Base-by-base conservation (phyloP, 2,329 filamentous ascomycete species). In the Nannizziopsis barbatae region DNA sequence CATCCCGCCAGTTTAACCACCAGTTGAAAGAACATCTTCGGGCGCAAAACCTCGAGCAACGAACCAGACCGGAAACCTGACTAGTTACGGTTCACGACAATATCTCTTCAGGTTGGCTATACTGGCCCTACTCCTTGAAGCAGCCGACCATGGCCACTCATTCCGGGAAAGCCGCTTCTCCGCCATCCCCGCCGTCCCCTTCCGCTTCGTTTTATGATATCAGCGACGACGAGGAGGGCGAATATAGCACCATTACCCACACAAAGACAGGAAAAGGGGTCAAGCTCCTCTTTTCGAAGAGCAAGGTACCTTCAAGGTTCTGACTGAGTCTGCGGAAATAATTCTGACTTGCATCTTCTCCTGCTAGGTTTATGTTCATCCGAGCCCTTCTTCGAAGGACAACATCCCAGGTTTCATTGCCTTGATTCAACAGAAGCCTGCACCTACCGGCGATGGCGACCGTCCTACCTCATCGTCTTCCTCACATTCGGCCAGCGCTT, bases 341-440 rank as follows among this genome's bases (percentile, higher is more conserved):
- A 12, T 20, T 9, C 4, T 7, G 18, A 20, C 36, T 40, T 12
- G 39, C 35, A 47, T 31, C 14, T 9, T 11, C 14, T 33, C 14
- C 22, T 9, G n/a, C 12, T 58, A 89, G 83, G 92, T 98, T 64
- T 98, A 96, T 63, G 83, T 98, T 38, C 92, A 98, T 65, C 92
- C 92, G 1, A 88, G 88, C 0, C 84, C 90, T 0, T 93, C 87
- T 0, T 78, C 89, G 49, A 95, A 89, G 70, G 92, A 98, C 71
- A 98, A 98, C 57, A 93, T 98, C 49, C 74, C 87, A 3, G 92
- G 92, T 40, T 98, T 92, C 64, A 82, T 98, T 57, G 90, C 92
- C 14, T 75, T 98, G 2, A 74, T 98, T 11, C 87, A 98, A 65
- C 90, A 98, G 63, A 95, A 93, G 64, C 74, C 74, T 0, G 42